phyloP scores from a whole-genome alignment of 495 filamentous ascomycete species.

The Penicillium antarcticum region DNA sequence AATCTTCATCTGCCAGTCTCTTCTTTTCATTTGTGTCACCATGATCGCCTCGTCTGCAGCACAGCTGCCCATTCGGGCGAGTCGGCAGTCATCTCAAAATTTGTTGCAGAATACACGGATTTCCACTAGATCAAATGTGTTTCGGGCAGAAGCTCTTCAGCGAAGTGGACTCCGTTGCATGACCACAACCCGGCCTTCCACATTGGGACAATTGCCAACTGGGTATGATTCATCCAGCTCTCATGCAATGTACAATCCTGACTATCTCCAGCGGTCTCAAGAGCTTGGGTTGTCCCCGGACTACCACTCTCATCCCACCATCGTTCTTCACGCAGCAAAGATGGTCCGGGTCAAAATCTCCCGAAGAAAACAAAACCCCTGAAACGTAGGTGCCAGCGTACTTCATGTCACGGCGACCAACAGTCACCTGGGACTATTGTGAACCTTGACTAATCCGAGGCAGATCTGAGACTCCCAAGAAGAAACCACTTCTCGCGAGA shows the following conservation, averaged over 20 bases:
- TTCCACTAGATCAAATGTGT: background rate
- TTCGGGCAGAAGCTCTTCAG: background rate
- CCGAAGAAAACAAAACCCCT: conserved; percentile 11
- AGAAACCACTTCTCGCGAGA: conserved; percentile 43
- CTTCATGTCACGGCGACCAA: background rate
- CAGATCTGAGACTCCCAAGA: conserved; percentile 18
- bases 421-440: background rate
- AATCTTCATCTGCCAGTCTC: too few relatives aligned
- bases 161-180: conserved; percentile 7
- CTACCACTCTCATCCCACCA: background rate
- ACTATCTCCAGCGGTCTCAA: conserved; percentile 6
- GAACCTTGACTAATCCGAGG: background rate
- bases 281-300: background rate
- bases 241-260: background rate
- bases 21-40: conserved; percentile 3
- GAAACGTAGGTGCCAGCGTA: conserved; percentile 16
- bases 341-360: conserved; percentile 24
- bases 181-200: conserved; percentile 2
- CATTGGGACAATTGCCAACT: conserved; percentile 2
- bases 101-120: background rate
- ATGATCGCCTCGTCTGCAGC: conserved; percentile 15
- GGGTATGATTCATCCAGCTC: conserved; percentile 5
- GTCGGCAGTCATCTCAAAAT: background rate
- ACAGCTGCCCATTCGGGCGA: conserved; percentile 9
- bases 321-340: conserved; percentile 14